Conservation (phyloP, 768 basidiomycete species). For the Lyophyllum semitale region DNA sequence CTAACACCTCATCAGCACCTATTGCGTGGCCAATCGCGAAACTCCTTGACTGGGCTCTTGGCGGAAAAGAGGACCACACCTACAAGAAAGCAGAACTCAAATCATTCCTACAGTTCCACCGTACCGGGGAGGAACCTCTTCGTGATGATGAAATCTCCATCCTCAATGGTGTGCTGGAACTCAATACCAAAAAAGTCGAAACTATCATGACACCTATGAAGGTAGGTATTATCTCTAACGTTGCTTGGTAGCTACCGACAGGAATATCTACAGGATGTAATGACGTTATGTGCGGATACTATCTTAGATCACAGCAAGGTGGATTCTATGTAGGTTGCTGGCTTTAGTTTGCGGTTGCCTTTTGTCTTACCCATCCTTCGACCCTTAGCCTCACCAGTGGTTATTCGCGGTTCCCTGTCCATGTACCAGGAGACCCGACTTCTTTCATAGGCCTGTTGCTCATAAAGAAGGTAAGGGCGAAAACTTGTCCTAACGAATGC, state of each 20-base stretch:
- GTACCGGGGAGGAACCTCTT: conserved; percentile 74
- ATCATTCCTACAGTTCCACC: conserved; percentile 79
- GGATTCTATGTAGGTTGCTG: conserved; percentile 60
- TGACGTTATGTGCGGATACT: conserved; percentile 76
- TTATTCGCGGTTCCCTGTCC: conserved; percentile 91
- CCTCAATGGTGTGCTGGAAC: conserved; percentile 76
- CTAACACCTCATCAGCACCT: conserved; percentile 62
- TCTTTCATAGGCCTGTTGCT: conserved; percentile 83
- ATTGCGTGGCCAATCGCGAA: conserved; percentile 83
- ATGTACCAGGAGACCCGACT: conserved; percentile 65
- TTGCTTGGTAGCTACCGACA: background rate
- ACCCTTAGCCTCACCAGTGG: conserved; percentile 64
- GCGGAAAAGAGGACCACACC: conserved; percentile 67
- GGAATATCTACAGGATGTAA: conserved; percentile 61
- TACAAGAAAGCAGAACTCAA: conserved; percentile 85
- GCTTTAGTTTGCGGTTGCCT: background rate
- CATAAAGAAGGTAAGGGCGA: conserved; percentile 67
- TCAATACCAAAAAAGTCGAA: conserved; percentile 75
- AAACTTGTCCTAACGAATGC: conserved; percentile 6
- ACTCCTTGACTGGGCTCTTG: conserved; percentile 81
- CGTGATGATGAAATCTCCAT: conserved; percentile 84
- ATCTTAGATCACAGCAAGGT: conserved; percentile 79
- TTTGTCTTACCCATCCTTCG: conserved; percentile 4
- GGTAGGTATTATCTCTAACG: conserved; percentile 33
- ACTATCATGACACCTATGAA: conserved; percentile 83